Conservation (phyloP, 768 basidiomycete genomes). For the Omphalotus guepiniiformis region DNA sequence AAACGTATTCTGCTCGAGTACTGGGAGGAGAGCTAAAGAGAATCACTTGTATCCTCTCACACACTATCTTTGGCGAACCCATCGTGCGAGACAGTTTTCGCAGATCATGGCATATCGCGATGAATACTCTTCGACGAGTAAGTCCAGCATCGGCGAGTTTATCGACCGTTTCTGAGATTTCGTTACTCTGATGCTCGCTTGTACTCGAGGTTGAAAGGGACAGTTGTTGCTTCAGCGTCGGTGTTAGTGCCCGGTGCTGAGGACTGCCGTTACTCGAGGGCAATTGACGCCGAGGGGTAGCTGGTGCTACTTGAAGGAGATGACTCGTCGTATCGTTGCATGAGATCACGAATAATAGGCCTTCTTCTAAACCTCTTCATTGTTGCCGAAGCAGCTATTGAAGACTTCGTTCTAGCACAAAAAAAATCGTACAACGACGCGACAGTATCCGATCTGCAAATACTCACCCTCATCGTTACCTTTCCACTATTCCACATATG, state of each 20-base stretch:
- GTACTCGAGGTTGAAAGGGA: no score
- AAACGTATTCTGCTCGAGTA: conserved; percentile 58
- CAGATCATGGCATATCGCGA: conserved; percentile 83
- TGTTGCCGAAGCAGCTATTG: conserved; percentile 71
- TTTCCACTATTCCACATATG: conserved; percentile 81
- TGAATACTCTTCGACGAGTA: conserved; percentile 77
- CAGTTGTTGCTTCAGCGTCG: no score
- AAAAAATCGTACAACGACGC: background rate
- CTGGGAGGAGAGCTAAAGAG: background rate
- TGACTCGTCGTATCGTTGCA: conserved; percentile 83
- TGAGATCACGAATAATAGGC: conserved; percentile 90
- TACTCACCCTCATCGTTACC: conserved; percentile 73
- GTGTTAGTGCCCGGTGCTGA: no score
- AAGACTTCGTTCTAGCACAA: conserved; percentile 80
- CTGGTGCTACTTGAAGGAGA: conserved; percentile 30
- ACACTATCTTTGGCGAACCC: conserved; percentile 78
- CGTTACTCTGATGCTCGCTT: no score
- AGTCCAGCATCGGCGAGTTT: conserved; percentile 80
- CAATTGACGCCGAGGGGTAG: conserved; percentile 66
- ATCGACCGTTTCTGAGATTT: no score
- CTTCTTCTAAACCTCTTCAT: conserved; percentile 94
- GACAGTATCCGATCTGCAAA: background rate
- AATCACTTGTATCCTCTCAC: conserved; percentile 79
- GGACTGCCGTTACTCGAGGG: no score
- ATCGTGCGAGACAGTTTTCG: conserved; percentile 84